phyloP scores from a whole-genome alignment of 208 protist genomes.

The Wallacemonas collosoma region DNA sequence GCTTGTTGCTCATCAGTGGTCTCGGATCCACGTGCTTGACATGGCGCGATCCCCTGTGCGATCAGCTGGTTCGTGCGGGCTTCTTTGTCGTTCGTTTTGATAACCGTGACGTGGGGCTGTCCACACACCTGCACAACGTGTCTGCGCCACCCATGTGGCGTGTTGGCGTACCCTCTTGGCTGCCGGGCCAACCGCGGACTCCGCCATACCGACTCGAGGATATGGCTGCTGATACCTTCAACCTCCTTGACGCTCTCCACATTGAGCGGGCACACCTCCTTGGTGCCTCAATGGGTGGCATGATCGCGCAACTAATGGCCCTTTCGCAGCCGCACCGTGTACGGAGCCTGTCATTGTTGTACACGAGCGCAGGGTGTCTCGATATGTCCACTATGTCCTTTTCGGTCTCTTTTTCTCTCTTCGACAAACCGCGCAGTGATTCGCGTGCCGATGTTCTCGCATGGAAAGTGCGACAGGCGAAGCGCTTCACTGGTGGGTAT shows the following conservation, averaged over 20 bases:
- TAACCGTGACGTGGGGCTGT: conserved; percentile 25
- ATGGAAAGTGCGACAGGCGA: conserved; percentile 13
- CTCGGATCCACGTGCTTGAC: conserved; percentile 14
- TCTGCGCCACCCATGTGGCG: not conserved
- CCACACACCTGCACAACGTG: conserved; percentile 8
- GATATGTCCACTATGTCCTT: conserved; percentile 8
- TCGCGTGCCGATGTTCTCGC: conserved; percentile 6
- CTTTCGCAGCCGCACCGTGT: conserved; percentile 6
- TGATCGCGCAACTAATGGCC: conserved; percentile 24
- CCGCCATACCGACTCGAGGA: conserved; percentile 19
- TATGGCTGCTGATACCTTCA: conserved; percentile 19
- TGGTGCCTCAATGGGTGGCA: conserved; percentile 26
- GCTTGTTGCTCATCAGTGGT: conserved; percentile 20
- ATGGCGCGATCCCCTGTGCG: conserved; percentile 17
- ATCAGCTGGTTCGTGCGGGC: conserved; percentile 1
- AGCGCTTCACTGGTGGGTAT: conserved; percentile 10
- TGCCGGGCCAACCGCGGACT: not conserved
- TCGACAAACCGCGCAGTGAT: conserved; percentile 11
- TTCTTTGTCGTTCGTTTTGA: conserved; percentile 27
- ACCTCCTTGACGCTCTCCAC: conserved; percentile 7
- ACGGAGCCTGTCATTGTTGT: not conserved
- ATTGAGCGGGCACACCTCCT: conserved; percentile 22
- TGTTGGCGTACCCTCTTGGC: not conserved
- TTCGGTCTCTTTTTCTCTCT: conserved; percentile 11
- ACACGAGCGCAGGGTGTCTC: conserved; percentile 4